A percentile compares a stretch with the other conserved stretches of the same genome.
Conservation (phyloP, 106 monocot species). For the Dioscorea zingiberensis region DNA sequence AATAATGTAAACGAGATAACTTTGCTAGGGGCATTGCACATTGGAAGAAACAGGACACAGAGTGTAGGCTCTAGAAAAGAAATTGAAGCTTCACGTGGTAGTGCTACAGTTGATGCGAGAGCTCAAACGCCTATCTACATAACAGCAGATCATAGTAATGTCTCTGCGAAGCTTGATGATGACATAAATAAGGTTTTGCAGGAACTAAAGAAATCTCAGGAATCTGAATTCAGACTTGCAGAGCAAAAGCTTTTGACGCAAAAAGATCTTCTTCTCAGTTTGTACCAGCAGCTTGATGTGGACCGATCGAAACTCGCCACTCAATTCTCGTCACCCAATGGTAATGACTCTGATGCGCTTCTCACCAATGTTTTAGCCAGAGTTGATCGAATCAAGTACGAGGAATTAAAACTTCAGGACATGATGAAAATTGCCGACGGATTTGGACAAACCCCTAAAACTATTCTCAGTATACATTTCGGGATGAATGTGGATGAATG, state of each 20-base stretch:
- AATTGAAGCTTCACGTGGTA: constrained; percentile 1
- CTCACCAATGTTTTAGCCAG: constrained; percentile 34
- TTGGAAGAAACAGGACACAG: background rate
- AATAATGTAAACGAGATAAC: constrained; percentile 15
- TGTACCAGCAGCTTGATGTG: constrained; percentile 49
- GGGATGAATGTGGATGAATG: constrained; percentile 18
- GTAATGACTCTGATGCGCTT: constrained; percentile 17
- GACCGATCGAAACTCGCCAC: constrained; percentile 40
- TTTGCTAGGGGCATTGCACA: constrained; percentile 12
- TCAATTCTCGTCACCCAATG: constrained; percentile 10
- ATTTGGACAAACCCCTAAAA: constrained; percentile 30
- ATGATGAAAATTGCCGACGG: constrained; percentile 59
- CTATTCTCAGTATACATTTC: constrained; percentile 28
- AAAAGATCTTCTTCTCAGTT: constrained; percentile 45
- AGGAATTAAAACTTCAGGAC: constrained; percentile 48
- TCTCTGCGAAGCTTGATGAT: constrained; percentile 43
- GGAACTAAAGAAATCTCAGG: constrained; percentile 48
- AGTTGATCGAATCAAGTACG: constrained; percentile 51
- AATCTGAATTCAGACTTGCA: constrained; percentile 45
- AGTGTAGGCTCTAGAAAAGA: background rate
- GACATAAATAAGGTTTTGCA: constrained; percentile 39
- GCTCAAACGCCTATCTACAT: constrained; percentile 14
- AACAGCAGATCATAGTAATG: constrained; percentile 19
- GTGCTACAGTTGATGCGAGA: background rate
- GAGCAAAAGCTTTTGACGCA: constrained; percentile 62